These are phyloP conservation scores for Coccinonectria pachysandricola DNA, from an alignment of 2,329 filamentous ascomycete genomes.

Conservation along the genomic window DNA sequence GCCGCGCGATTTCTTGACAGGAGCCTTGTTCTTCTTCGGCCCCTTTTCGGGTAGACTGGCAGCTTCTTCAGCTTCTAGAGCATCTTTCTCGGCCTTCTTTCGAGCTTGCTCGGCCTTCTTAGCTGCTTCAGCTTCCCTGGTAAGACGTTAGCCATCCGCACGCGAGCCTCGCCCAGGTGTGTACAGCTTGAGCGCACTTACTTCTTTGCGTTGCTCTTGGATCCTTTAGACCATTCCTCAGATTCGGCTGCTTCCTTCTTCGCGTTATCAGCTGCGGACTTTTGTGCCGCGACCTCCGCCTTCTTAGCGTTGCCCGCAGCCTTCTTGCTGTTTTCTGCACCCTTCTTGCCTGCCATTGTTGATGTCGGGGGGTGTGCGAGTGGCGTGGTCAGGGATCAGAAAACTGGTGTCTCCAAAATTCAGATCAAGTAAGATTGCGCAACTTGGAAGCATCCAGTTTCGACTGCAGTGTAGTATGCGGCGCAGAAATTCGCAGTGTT, in stretches of 20 bases:
- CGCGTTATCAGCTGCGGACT: slow-evolving; percentile 60
- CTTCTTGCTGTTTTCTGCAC: slow-evolving; percentile 80
- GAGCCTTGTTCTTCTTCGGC: slow-evolving; percentile 58
- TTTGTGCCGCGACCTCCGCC: slow-evolving; percentile 74
- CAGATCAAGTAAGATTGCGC: too few species aligned
- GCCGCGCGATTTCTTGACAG: slow-evolving; percentile 59
- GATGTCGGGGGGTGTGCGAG: slow-evolving; percentile 7
- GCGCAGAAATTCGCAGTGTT: too few species aligned
- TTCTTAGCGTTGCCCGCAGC: slow-evolving; percentile 83
- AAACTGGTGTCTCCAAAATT: slow-evolving; percentile 5
- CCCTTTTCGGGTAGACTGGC: slow-evolving; percentile 46
- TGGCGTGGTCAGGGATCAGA: slow-evolving; percentile 5
- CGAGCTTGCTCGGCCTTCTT: slow-evolving; percentile 80
- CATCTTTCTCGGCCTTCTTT: slow-evolving; percentile 89
- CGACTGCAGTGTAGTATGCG: too few species aligned
- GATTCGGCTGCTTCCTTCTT: slow-evolving; percentile 59
- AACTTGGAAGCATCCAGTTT: too few species aligned
- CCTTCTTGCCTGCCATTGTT: slow-evolving; percentile 63
- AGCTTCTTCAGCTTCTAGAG: slow-evolving; percentile 75
- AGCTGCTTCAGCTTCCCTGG: slow-evolving; percentile 28
- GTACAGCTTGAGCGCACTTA: slow-evolving; percentile 46
- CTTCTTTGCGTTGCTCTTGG: slow-evolving; percentile 84
- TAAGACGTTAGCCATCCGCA: slow-evolving; percentile 6
- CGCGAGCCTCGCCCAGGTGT: too few species aligned
- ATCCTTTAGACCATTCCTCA: slow-evolving; percentile 71